A percentile compares a stretch with the other conserved stretches of the same genome.
Evolutionary conservation across 805 yeast species (phyloP).

Genomic region (Sungouiozyma ichnusensis): DNA sequence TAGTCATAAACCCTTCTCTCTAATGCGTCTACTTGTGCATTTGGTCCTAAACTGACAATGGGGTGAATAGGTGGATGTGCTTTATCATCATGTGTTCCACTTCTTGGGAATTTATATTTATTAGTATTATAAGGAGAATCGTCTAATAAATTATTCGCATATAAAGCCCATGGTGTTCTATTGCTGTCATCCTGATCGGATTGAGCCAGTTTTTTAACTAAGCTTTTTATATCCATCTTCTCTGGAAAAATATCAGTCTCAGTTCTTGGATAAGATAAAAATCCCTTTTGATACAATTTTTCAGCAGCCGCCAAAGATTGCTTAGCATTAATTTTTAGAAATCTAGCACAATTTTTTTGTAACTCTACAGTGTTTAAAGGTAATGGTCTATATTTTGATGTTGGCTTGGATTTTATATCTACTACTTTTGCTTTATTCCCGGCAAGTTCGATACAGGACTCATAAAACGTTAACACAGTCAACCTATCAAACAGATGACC

Average conservation of each 20-base stretch:
- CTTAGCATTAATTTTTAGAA: conserved; percentile 71
- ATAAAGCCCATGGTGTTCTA: conserved; percentile 80
- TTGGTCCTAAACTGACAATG: conserved; percentile 28
- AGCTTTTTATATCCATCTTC: conserved; percentile 54
- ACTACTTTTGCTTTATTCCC: conserved; percentile 41
- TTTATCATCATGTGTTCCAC: conserved; percentile 78
- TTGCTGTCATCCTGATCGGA: conserved; percentile 25
- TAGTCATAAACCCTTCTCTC: conserved; percentile 76
- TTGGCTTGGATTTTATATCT: conserved; percentile 46
- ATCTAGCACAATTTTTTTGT: conserved; percentile 74
- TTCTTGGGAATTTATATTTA: conserved; percentile 56
- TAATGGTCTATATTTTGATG: conserved; percentile 69
- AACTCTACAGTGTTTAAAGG: conserved; percentile 92
- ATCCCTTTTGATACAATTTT: conserved; percentile 73
- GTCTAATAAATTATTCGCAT: conserved; percentile 40
- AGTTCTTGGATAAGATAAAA: conserved; percentile 91
- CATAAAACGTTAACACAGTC: conserved; percentile 52
- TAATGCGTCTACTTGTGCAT: conserved; percentile 18
- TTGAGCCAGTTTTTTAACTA: conserved; percentile 50
- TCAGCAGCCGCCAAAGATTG: conserved; percentile 72
- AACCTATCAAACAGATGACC: conserved; percentile 64
- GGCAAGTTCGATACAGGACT: conserved; percentile 43
- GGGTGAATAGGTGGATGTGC: conserved; percentile 99
- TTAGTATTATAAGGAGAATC: conserved; percentile 24
- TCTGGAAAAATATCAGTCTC: conserved; percentile 85